Evolutionary conservation across 306 rosid species (phyloP), one percentile per base, ranked within the genome.

Genomic region (Betula pendula): DNA sequence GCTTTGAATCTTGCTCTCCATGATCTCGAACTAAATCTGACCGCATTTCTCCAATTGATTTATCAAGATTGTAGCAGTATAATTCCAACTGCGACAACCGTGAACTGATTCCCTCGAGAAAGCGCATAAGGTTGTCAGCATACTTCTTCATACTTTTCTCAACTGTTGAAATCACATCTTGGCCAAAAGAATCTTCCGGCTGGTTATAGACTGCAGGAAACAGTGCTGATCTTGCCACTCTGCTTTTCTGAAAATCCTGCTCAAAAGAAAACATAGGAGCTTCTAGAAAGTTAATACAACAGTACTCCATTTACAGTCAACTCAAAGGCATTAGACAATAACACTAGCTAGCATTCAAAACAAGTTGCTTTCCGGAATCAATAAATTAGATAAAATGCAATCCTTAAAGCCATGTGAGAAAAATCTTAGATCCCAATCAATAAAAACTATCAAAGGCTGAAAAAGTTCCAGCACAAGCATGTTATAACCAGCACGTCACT

Each of bases 1-100:
- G 91, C 81, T 89, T 93, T 6, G 81, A 76, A 76, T 93, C 98
- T 5, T 92, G 83, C 79, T 91, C 98, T 75, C 79, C 96, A 59
- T 90, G 91, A 72, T 93, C 96, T 78, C 85, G 92, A 50, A 73
- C 75, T 62, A 93, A 77, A 72, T 93, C 96, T 17, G 94, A 88
- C 58, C 96, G 88, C 97, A 93, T 90, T 90, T 92, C 98, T 77
- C 93, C 92, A 56, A 93, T 90, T 31, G 98, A 91, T 68, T 91
- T 93, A 79, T 93, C 98, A 65, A 93, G 84, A 85, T 91, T 93
- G 85, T 93, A 93, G 84, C 98, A 93, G 81, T 91, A 91, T 49
- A 93, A 75, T 76, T 93, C 98, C 88, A 93, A 79, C 82, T 93
- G 91, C 13, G 98, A 93, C 71, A 93, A 81, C 83, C 98, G 84